These are phyloP conservation scores for Capillidium rhysosporum DNA, from an alignment of 371 early-diverging fungal species.

Conservation along the genomic window DNA sequence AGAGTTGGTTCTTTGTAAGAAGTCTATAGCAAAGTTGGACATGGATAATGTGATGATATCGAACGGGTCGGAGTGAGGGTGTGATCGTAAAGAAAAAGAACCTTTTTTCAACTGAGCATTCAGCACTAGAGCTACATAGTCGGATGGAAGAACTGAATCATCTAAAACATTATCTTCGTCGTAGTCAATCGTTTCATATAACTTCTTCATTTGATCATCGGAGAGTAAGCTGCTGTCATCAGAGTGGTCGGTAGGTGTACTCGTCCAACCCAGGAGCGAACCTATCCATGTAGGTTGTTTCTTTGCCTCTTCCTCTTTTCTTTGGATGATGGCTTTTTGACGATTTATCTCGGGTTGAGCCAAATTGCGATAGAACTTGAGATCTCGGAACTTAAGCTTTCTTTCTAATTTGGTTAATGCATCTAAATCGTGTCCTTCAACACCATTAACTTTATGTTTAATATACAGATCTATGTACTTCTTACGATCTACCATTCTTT, in stretches of 20 bases:
- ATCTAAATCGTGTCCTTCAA: constrained; percentile 18
- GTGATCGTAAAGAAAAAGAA: constrained; percentile 56
- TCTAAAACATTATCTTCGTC: constrained; percentile 54
- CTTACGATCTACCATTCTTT: constrained; percentile 68
- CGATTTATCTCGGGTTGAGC: constrained; percentile 50
- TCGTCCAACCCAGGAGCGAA: constrained; percentile 42
- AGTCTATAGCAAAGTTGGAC: constrained; percentile 12
- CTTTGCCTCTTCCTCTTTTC: constrained; percentile 7
- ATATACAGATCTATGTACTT: constrained; percentile 63
- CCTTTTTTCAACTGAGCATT: constrained; percentile 60
- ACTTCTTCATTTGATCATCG: constrained; percentile 60
- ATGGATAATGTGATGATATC: constrained; percentile 29
- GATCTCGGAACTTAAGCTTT: constrained; percentile 66
- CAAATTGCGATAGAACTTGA: constrained; percentile 71
- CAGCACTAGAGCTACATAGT: constrained; percentile 45
- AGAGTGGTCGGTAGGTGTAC: constrained; percentile 10
- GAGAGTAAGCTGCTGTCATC: constrained; percentile 26
- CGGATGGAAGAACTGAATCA: constrained; percentile 52
- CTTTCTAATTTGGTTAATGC: constrained; percentile 49
- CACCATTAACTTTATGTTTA: constrained; percentile 29
- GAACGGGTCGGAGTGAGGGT: constrained; percentile 40
- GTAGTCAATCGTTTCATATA: constrained; percentile 90
- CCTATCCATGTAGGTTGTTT: constrained; percentile 11
- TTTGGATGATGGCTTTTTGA: constrained; percentile 46
- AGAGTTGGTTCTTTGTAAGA: constrained; percentile 44